phyloP scores from a whole-genome alignment of 805 yeast genomes.

The Saccharomycopsis sp. region DNA sequence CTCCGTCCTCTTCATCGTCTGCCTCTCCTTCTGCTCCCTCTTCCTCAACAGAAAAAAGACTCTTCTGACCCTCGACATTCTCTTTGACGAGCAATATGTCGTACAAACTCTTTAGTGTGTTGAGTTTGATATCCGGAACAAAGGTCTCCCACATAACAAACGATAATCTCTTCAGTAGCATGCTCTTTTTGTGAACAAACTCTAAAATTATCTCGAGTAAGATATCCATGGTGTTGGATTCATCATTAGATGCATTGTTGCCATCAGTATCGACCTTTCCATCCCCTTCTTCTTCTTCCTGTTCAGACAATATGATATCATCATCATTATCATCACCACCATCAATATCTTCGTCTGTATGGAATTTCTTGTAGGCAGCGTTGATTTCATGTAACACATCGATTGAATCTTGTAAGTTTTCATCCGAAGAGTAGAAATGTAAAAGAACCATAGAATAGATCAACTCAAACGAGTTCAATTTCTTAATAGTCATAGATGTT shows the following conservation, averaged over 20 bases:
- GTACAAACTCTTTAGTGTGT: constrained; percentile 43
- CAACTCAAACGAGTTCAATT: constrained; percentile 63
- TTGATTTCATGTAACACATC: constrained; percentile 67
- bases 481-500: constrained; percentile 28
- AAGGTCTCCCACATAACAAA: constrained; percentile 53
- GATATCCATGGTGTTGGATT: constrained; percentile 13
- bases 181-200: constrained; percentile 32
- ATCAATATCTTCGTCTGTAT: constrained; percentile 32
- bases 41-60: constrained; percentile 61
- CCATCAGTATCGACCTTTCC: not conserved
- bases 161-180: constrained; percentile 51
- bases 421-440: constrained; percentile 69
- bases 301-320: constrained; percentile 25
- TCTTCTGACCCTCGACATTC: constrained; percentile 72
- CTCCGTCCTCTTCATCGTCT: constrained; percentile 36
- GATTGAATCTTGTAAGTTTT: constrained; percentile 52
- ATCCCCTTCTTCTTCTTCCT: constrained; percentile 3
- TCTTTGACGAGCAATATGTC: constrained; percentile 63
- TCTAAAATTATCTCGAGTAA: constrained; percentile 19
- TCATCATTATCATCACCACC: constrained; percentile 33
- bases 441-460: constrained; percentile 69
- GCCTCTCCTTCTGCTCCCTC: constrained; percentile 42
- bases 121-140: constrained; percentile 36
- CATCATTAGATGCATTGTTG: constrained; percentile 3
- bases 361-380: constrained; percentile 45